Percentiles rank a stretch among this genome's conserved stretches.
phyloP scores from a whole-genome alignment of 2,329 filamentous ascomycete species.

The Fusarium oxysporum region DNA sequence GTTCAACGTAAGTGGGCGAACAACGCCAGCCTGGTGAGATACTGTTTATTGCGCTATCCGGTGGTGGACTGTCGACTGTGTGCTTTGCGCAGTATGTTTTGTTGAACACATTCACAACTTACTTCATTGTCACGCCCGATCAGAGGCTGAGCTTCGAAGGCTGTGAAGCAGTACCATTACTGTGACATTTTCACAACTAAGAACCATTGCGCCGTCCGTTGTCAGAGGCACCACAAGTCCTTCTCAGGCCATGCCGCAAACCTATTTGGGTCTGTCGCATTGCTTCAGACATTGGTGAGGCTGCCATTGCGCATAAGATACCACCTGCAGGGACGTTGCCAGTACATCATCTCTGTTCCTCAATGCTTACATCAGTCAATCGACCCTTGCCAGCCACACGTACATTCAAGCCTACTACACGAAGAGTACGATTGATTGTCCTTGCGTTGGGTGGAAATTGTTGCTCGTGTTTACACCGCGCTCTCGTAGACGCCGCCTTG shows the following conservation, averaged over 20 bases:
- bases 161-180: not conserved
- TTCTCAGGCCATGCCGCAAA: not conserved
- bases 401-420: rapidly evolving
- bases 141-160: not conserved
- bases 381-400: not conserved
- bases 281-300: not conserved
- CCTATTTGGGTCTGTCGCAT: not conserved
- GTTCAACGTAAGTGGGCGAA: not conserved
- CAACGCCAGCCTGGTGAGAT: not conserved
- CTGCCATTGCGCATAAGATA: not conserved
- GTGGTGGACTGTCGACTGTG: rapidly evolving
- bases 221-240: not conserved
- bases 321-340: not conserved
- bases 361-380: not conserved
- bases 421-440: rapidly evolving
- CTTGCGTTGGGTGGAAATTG: rapidly evolving
- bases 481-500: not conserved
- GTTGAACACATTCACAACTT: too few species aligned
- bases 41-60: rapidly evolving
- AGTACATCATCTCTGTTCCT: not conserved
- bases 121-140: not conserved
- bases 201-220: not conserved
- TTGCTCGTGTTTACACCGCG: rapidly evolving
- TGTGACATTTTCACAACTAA: not conserved
- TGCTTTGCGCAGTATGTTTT: rapidly evolving